Conservation (phyloP, 305 asterid genomes). For the Solanum chacoense region DNA sequence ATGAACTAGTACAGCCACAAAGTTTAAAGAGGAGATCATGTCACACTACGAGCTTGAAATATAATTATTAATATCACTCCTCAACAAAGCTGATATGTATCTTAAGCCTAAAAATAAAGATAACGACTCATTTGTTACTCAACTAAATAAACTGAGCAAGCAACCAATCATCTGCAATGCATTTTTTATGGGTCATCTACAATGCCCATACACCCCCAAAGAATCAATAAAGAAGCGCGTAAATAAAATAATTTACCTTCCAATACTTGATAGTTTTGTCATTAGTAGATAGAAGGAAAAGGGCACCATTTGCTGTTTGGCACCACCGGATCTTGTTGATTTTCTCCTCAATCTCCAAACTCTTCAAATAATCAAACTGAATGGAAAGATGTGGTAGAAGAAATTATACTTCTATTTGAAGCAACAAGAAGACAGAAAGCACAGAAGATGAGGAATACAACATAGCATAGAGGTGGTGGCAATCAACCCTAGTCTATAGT, state of each 20-base stretch:
- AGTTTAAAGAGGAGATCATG: background rate
- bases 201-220: background rate
- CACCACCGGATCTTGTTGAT: constrained; percentile 98
- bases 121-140: background rate
- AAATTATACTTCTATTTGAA: background rate
- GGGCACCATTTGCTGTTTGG: constrained; percentile 91
- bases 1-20: background rate
- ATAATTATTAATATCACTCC: background rate
- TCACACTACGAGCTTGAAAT: background rate
- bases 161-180: background rate
- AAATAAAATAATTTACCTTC: constrained; percentile 46
- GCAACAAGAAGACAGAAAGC: background rate
- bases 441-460: background rate
- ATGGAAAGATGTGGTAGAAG: constrained; percentile 15
- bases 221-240: background rate
- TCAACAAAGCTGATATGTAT: background rate
- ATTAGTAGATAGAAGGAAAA: constrained; percentile 93
- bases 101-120: background rate
- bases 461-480: background rate
- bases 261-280: constrained; percentile 96
- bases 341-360: constrained; percentile 99
- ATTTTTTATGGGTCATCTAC: background rate
- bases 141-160: background rate
- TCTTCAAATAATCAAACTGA: constrained; percentile 96
- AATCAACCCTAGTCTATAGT: background rate